Evolutionary conservation across 1,284 basidiomycete species (phyloP), one percentile per base, ranked within the genome.

Genomic region (Puccinia horiana): DNA sequence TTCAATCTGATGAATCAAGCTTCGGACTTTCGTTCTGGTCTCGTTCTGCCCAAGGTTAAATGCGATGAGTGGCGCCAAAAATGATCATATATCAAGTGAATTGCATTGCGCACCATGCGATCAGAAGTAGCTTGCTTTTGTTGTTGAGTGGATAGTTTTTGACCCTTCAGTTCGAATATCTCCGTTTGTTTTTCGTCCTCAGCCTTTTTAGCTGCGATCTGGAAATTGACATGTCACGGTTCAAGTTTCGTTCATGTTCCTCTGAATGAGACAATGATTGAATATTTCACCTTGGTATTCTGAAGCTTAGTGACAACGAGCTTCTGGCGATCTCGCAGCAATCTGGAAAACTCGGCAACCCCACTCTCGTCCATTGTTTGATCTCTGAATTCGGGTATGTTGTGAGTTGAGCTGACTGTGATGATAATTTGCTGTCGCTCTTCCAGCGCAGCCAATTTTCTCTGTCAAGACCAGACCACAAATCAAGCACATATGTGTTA

Each of bases 351-450:
- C 49, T 93, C 91, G 18, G 89, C 86, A 44, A 94, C 90, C 85
- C 92, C 90, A 35, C 91, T 90, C 74, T 91, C 89, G 76, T 91
- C 91, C 35, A 94, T 88, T 0, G 91, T 91, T 1, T 90, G 89
- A 63, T 90, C 88, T 81, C 91, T 91, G 85, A 91, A 95, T 0
- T 94, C 94, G 77, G 91, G 90, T 84, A 97, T 91, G 35, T 90
- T 89, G 84, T 93, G 89, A 83, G 90, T 90, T 65, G 91, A 88
- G 69, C 91, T 90, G 12, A 94, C 90, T 52, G 92, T 90, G 35
- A 90, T 90, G 81, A 98, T 92, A 42, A 92, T 88, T 12, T 89
- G 88, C 86, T 96, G 94, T 35, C 95, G 91, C 14, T 92, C 91
- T 1, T 87, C 86, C 47, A 95, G 87, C n/a, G 93, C 92, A 76